These are phyloP conservation scores for Teunomyces tritomae DNA, from an alignment of 805 yeast species.

Conservation along the genomic window DNA sequence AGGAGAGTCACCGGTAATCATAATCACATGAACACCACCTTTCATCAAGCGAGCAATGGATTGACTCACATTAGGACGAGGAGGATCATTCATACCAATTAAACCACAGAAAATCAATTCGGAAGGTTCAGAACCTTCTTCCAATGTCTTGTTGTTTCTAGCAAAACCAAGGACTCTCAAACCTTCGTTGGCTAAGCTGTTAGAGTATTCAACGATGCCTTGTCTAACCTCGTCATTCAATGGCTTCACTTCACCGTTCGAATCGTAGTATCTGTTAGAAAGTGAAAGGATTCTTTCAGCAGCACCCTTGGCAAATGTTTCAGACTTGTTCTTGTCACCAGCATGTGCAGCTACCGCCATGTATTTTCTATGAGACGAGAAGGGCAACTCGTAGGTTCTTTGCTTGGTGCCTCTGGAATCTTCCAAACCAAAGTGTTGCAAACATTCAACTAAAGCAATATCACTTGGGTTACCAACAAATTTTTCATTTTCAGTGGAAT, in stretches of 20 bases:
- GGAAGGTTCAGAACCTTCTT: slow-evolving; percentile 43
- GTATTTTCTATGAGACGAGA: slow-evolving; percentile 78
- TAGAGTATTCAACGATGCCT: slow-evolving; percentile 56
- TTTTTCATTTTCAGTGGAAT: slow-evolving; percentile 63
- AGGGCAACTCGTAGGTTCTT: slow-evolving; percentile 75
- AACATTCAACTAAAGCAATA: slow-evolving; percentile 78
- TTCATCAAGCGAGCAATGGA: slow-evolving; percentile 74
- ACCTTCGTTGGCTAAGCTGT: slow-evolving; percentile 73
- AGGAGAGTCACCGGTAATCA: slow-evolving; percentile 96
- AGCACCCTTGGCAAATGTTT: slow-evolving; percentile 86
- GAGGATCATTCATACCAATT: slow-evolving; percentile 97
- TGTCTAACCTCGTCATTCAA: slow-evolving; percentile 50
- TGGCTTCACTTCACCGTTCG: slow-evolving; percentile 57
- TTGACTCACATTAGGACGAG: slow-evolving; percentile 78
- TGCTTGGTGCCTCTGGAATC: slow-evolving; percentile 63
- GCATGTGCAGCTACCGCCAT: slow-evolving; percentile 77
- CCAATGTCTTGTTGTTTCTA: slow-evolving; percentile 39
- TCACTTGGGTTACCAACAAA: slow-evolving; percentile 93
- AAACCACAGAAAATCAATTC: slow-evolving; percentile 79
- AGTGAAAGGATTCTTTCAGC: slow-evolving; percentile 65
- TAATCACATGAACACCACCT: slow-evolving; percentile 96
- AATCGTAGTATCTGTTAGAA: slow-evolving; percentile 58
- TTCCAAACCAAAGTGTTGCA: slow-evolving; percentile 65
- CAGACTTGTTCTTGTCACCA: slow-evolving; percentile 56
- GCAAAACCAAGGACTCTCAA: slow-evolving; percentile 84